Evolutionary conservation across 768 basidiomycete genomes (phyloP).

Genomic region (Coprinellus aureogranulatus): DNA sequence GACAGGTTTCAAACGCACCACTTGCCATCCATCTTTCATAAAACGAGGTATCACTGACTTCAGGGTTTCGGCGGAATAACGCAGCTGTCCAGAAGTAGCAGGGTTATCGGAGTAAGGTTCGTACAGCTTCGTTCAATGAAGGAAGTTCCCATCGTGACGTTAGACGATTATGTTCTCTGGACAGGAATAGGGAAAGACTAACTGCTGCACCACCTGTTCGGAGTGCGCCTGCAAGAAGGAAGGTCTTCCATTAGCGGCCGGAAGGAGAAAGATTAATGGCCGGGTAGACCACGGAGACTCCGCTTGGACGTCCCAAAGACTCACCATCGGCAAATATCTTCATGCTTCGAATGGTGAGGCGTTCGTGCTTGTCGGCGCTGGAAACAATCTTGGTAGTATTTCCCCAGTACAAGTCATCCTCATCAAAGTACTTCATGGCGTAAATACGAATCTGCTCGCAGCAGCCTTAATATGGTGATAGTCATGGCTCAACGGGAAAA

Average conservation of each 20-base stretch:
- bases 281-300: neutral
- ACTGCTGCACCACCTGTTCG: slow-evolving; percentile 93
- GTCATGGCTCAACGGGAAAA: neutral
- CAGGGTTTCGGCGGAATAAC: slow-evolving; percentile 52
- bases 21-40: slow-evolving; percentile 77
- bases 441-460: slow-evolving; percentile 51
- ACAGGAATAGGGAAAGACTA: slow-evolving; percentile 23
- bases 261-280: neutral
- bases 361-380: neutral
- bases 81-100: slow-evolving; percentile 67
- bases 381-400: slow-evolving; percentile 23
- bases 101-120: slow-evolving; percentile 83
- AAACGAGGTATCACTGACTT: slow-evolving; percentile 55
- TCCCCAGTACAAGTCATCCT: slow-evolving; percentile 64
- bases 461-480: neutral
- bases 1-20: slow-evolving; percentile 48
- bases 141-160: neutral
- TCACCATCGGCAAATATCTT: slow-evolving; percentile 78
- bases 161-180: neutral
- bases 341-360: slow-evolving; percentile 58
- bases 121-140: neutral
- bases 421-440: slow-evolving; percentile 57
- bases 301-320: slow-evolving; percentile 2
- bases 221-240: slow-evolving; percentile 66
- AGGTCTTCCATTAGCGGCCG: neutral